phyloP scores from a whole-genome alignment of 1,139 yeast species.

The Taphrina wiesneri region DNA sequence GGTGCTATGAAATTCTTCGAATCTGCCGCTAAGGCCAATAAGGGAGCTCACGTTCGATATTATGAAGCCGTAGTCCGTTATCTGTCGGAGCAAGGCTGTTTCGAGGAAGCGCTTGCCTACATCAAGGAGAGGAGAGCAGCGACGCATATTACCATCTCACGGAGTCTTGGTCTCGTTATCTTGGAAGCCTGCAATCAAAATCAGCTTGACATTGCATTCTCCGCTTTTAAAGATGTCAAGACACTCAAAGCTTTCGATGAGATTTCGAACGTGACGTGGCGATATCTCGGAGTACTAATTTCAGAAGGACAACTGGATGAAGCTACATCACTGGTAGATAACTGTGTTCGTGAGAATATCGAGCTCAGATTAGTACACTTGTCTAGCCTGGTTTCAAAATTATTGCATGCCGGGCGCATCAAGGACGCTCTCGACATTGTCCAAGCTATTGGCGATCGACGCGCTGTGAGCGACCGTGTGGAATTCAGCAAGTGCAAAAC shows the following conservation, averaged over 20 bases:
- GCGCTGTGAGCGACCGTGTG: neutral
- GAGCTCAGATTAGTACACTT: slow-evolving; percentile 1
- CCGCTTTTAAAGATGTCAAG: neutral
- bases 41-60: neutral
- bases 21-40: neutral
- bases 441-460: neutral
- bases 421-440: neutral
- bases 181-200: slow-evolving; percentile 1
- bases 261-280: neutral
- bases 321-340: neutral
- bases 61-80: neutral
- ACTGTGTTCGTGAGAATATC: slow-evolving; percentile 8
- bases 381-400: slow-evolving; percentile 2
- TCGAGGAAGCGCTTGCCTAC: neutral
- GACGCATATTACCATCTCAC: neutral
- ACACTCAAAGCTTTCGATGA: neutral
- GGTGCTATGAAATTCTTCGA: slow-evolving; percentile 44
- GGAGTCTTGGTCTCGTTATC: neutral
- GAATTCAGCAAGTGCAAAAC: slow-evolving; percentile 1
- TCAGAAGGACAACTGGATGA: slow-evolving; percentile 11
- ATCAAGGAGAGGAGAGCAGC: neutral
- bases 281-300: slow-evolving; percentile 4
- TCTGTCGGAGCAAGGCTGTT: neutral
- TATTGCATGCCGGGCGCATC: slow-evolving; percentile 13
- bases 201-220: neutral